Evolutionary conservation across 495 filamentous ascomycete species (phyloP).

Genomic region (Penicilliopsis zonata): DNA sequence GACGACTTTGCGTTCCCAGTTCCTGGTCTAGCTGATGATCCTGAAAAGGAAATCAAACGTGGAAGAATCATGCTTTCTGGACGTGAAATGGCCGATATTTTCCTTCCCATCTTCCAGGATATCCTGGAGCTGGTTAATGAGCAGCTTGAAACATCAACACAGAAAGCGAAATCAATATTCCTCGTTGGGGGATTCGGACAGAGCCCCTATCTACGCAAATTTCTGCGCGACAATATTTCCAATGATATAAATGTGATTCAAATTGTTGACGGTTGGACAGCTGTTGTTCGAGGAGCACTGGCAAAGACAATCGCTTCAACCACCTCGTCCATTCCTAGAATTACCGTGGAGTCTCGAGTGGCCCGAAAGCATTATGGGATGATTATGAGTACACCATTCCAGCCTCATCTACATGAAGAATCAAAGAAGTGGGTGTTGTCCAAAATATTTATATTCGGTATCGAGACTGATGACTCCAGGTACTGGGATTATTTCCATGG

Average conservation of each 20-base stretch:
- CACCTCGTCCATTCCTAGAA: no score
- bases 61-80: conserved; percentile 8
- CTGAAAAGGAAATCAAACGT: conserved; percentile 6
- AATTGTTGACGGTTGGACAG: no score
- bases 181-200: conserved; percentile 62
- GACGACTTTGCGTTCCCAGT: conserved; percentile 11
- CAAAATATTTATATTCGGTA: not conserved
- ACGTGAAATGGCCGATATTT: conserved; percentile 9
- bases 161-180: conserved; percentile 38
- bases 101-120: conserved; percentile 9
- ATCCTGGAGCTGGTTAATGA: conserved; percentile 11
- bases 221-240: conserved; percentile 8
- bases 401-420: conserved; percentile 9
- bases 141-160: conserved; percentile 5
- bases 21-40: conserved; percentile 10
- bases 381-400: conserved; percentile 4
- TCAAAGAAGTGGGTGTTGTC: conserved; percentile 9
- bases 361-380: conserved; percentile 29
- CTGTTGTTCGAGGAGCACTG: no score
- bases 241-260: no score
- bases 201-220: conserved; percentile 43
- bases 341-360: conserved; percentile 16
- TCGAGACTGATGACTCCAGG: conserved; percentile 3
- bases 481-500: conserved; percentile 12
- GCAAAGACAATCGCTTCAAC: no score